A percentile compares a stretch with the other conserved stretches of the same genome.
These are phyloP conservation scores for Fusarium sp. DNA, from an alignment of 2,329 filamentous ascomycete genomes.

Conservation along the genomic window DNA sequence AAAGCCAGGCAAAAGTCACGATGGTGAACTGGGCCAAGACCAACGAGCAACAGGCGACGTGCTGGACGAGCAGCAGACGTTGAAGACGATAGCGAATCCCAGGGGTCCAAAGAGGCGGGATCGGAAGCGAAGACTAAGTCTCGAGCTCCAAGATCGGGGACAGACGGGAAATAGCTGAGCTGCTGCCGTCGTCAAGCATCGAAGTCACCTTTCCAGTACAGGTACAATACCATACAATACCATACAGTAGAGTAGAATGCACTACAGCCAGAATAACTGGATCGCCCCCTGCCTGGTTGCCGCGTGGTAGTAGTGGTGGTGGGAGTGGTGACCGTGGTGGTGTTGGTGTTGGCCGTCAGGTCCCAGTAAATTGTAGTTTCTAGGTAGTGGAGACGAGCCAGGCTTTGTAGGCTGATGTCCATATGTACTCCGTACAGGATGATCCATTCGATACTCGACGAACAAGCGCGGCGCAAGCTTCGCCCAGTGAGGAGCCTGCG, in stretches of 20 bases:
- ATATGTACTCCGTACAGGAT: constrained; percentile 40
- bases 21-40: constrained; percentile 43
- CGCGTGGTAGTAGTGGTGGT: constrained; percentile 45
- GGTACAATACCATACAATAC: constrained; percentile 15
- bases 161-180: constrained; percentile 36
- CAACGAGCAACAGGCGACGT: constrained; percentile 26
- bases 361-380: constrained; percentile 42
- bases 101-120: constrained; percentile 38
- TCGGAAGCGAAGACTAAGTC: constrained; percentile 37
- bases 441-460: constrained; percentile 41
- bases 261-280: constrained; percentile 16
- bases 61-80: constrained; percentile 19
- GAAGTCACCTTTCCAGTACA: constrained; percentile 23
- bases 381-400: constrained; percentile 43
- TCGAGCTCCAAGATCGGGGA: constrained; percentile 32
- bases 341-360: constrained; percentile 40
- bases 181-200: constrained; percentile 39
- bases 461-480: constrained; percentile 40
- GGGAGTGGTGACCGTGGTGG: constrained; percentile 46
- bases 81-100: constrained; percentile 22
- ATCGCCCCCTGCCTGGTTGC: constrained; percentile 46
- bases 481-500: constrained; percentile 15
- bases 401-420: constrained; percentile 41
- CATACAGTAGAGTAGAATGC: constrained; percentile 8
- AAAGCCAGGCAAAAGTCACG: constrained; percentile 34